Conservation (phyloP, 1,139 yeast genomes). For the Yamadazyma epiphylla region DNA sequence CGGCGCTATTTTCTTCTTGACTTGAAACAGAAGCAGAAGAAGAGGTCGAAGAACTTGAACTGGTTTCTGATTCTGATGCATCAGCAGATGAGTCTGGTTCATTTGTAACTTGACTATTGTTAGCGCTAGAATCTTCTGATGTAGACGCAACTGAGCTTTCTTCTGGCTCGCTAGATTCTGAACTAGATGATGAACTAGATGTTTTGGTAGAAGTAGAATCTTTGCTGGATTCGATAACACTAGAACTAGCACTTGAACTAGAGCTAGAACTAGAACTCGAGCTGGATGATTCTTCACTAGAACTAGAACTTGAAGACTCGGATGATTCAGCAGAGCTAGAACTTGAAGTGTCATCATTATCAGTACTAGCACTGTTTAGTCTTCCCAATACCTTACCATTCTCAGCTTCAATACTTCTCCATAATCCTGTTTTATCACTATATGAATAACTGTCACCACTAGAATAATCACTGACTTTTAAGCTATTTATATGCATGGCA, state of each 20-base stretch:
- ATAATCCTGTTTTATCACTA: conserved; percentile 55
- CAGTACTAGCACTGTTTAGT: conserved; percentile 33
- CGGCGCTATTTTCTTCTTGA: too few species aligned
- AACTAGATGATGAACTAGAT: not conserved
- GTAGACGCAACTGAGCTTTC: too few species aligned
- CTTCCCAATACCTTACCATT: conserved; percentile 63
- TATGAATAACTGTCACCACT: conserved; percentile 36
- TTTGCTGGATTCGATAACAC: not conserved
- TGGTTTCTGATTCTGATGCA: not conserved
- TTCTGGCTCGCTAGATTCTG: not conserved
- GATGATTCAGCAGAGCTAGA: conserved; percentile 1
- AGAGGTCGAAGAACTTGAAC: not conserved
- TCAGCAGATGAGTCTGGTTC: not conserved
- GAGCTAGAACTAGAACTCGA: conserved; percentile 4
- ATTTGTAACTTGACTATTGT: not conserved
- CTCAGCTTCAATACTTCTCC: conserved; percentile 62
- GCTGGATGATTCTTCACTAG: conserved; percentile 1
- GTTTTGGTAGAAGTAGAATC: not conserved
- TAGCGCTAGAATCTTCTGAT: not conserved
- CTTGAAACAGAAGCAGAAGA: not conserved
- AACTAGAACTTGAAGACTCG: conserved; percentile 2
- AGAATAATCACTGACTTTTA: conserved; percentile 30
- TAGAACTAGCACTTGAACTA: not conserved
- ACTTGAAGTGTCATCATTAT: conserved; percentile 3
- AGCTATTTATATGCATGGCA: conserved; percentile 25